These are phyloP conservation scores for Malus fusca DNA, from an alignment of 306 rosid genomes.

Conservation along the genomic window DNA sequence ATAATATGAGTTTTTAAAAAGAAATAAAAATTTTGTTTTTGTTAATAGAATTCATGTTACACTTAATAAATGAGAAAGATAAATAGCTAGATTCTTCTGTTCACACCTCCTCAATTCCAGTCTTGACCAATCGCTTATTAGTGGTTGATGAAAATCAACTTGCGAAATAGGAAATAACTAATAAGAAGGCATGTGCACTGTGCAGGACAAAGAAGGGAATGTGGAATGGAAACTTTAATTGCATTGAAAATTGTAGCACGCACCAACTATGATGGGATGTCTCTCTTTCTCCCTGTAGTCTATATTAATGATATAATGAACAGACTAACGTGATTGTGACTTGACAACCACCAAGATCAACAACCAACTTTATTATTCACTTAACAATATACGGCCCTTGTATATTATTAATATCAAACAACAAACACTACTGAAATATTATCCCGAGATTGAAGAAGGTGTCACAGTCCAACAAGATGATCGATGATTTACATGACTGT, in stretches of 20 bases:
- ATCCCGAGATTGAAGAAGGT: background rate
- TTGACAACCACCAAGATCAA: background rate
- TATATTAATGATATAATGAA: background rate
- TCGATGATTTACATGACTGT: background rate
- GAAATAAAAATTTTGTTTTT: too few relatives aligned
- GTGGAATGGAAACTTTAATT: background rate
- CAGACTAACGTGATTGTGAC: background rate
- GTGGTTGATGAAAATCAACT: too few relatives aligned
- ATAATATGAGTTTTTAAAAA: too few relatives aligned
- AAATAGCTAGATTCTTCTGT: too few relatives aligned
- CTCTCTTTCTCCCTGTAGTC: background rate
- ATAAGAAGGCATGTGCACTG: background rate
- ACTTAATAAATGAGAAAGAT: too few relatives aligned
- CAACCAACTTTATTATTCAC: background rate
- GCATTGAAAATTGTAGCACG: background rate
- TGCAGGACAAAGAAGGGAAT: background rate
- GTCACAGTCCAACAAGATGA: background rate
- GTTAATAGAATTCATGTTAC: too few relatives aligned
- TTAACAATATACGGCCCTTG: background rate
- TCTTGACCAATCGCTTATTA: too few relatives aligned
- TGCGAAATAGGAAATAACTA: background rate
- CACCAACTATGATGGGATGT: background rate
- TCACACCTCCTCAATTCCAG: too few relatives aligned
- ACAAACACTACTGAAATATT: background rate
- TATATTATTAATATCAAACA: background rate